Conservation (phyloP, 495 filamentous ascomycete genomes). For the Letharia columbiana region DNA sequence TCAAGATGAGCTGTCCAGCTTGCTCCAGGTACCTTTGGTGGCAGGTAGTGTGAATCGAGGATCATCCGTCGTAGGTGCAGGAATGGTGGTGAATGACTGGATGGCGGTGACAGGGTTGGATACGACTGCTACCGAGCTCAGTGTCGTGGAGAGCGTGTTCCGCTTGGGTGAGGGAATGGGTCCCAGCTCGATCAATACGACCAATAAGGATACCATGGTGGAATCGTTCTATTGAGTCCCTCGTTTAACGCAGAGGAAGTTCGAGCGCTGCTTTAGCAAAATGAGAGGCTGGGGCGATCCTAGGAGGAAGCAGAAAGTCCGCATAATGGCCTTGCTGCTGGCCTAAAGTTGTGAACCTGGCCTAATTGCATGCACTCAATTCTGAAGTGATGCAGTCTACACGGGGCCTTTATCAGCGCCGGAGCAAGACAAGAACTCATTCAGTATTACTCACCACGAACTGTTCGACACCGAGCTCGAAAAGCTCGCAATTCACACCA, state of each 20-base stretch:
- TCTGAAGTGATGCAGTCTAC: conserved; percentile 26
- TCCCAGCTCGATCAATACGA: conserved; percentile 63
- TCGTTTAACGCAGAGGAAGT: background rate
- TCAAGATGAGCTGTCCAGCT: conserved; percentile 88
- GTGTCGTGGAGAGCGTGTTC: conserved; percentile 93
- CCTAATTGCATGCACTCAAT: conserved; percentile 9
- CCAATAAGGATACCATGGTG: conserved; percentile 92
- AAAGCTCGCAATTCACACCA: conserved; percentile 89
- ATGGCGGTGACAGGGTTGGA: conserved; percentile 93
- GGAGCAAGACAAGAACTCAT: background rate
- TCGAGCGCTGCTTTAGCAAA: background rate
- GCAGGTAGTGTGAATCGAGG: conserved; percentile 91
- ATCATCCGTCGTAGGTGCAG: conserved; percentile 86
- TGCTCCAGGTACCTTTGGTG: conserved; percentile 92
- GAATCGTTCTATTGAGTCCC: conserved; percentile 83
- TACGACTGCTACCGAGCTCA: conserved; percentile 93
- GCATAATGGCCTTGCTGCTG: background rate
- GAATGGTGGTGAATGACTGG: conserved; percentile 99
- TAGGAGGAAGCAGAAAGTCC: background rate
- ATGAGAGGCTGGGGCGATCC: background rate
- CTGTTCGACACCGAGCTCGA: conserved; percentile 83
- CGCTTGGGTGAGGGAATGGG: conserved; percentile 80
- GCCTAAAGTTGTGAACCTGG: background rate
- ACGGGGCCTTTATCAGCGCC: conserved; percentile 7
- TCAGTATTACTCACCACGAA: conserved; percentile 50